Base-by-base conservation (phyloP, 176 grass and related monocot genomes). In the Eleusine indica region DNA sequence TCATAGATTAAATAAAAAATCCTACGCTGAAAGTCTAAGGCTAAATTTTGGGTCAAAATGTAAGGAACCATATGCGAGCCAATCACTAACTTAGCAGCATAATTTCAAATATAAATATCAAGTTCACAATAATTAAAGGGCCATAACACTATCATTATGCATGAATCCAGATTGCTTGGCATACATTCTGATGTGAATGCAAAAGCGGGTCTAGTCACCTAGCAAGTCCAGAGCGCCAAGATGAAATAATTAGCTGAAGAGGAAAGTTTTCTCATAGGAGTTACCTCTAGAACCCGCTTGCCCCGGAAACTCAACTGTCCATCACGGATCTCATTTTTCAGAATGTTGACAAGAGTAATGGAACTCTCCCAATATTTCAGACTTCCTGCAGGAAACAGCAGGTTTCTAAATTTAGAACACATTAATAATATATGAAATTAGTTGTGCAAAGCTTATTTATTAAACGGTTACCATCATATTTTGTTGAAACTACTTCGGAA, bases 311-410 rank as follows among this genome's bases (percentile, higher is more conserved):
- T 97, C 82, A 97, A 73, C 71, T 93, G 95, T 30, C 92, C 95
- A 39, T 97, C 95, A 52, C 95, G 84, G 53, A 94, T 97, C 86
- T 97, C 95, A 86, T 91, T 86, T 85, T 92, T 97, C 64, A 97
- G 62, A 87, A 83, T 80, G 75, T 87, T 89, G 67, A 97, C 86
- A 51, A 97, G 82, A 86, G 85, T 87, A 46, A 94, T 89, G 38
- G 92, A 94, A 93, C 86, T 93, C 85, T 97, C 95, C 90, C 95
- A 94, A 69, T 79, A 92, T 73, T 89, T 94, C 68, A 90, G 68
- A 72, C 86, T 84, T 74, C 94, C 90, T 97, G 86, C 83, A 37
- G 81, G 63, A 38, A 66, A 65, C 1, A 87, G 15, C 46, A 70
- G 66, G 46, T 68, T 70, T 75, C 37, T 39, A 17, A 22, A 82